These are phyloP conservation scores for Periconia digitata DNA, from an alignment of 2,329 filamentous ascomycete species.

Conservation along the genomic window DNA sequence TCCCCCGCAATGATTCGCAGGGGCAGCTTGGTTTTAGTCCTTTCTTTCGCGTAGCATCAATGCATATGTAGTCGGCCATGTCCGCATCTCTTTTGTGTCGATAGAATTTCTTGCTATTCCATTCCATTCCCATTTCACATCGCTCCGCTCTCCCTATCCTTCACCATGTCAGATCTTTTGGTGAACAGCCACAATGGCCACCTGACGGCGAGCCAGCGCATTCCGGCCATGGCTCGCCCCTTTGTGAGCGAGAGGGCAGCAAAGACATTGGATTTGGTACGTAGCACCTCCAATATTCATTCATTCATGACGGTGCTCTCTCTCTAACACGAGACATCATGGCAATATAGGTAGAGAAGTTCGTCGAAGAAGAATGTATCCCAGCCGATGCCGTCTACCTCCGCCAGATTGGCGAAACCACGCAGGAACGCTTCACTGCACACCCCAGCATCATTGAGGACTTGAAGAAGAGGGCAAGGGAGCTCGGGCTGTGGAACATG, in stretches of 20 bases:
- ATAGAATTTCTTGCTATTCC: background rate
- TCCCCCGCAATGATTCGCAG: conserved; percentile 5
- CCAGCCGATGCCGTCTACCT: conserved; percentile 76
- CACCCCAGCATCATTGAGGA: conserved; percentile 85
- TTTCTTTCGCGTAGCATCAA: background rate
- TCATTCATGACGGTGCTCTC: background rate
- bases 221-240: conserved; percentile 60
- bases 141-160: background rate
- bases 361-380: conserved; percentile 89
- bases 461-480: conserved; percentile 79
- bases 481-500: conserved; percentile 95
- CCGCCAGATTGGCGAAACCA: conserved; percentile 75
- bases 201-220: conserved; percentile 54
- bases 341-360: conserved; percentile 72
- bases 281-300: conserved; percentile 10
- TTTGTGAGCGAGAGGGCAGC: conserved; percentile 82
- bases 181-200: conserved; percentile 40
- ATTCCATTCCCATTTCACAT: background rate
- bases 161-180: conserved; percentile 38
- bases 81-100: background rate
- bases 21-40: conserved; percentile 1
- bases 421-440: conserved; percentile 70
- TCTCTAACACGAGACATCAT: background rate
- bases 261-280: conserved; percentile 75
- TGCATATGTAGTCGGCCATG: background rate